These are phyloP conservation scores for Pilaira anomala DNA, from an alignment of 192 early-diverging fungal genomes.

Conservation along the genomic window DNA sequence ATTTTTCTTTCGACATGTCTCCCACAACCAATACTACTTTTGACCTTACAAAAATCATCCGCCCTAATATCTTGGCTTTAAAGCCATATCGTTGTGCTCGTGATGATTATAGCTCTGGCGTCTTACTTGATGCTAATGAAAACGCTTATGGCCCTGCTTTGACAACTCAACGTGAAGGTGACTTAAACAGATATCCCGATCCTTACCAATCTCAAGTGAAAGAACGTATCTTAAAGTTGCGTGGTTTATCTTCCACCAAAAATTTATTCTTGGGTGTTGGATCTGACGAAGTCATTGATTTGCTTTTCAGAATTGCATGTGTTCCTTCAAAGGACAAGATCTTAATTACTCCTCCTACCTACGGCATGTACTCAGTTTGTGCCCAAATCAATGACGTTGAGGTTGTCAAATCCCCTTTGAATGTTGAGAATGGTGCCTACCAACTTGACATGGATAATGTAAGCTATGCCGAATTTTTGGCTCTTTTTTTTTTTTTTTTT, in stretches of 20 bases:
- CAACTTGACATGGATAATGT: conserved; percentile 65
- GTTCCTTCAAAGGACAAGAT: conserved; percentile 88
- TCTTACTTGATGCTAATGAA: conserved; percentile 99
- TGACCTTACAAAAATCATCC: conserved; percentile 59
- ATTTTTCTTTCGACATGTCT: too few species aligned
- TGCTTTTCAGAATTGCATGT: conserved; percentile 86
- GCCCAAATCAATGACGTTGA: conserved; percentile 94
- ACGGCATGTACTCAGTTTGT: conserved; percentile 97
- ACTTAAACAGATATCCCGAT: conserved; percentile 94
- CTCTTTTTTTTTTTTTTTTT: conserved; percentile 16
- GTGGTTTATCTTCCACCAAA: conserved; percentile 62
- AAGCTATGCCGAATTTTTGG: conserved; percentile 1
- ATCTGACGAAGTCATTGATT: conserved; percentile 93
- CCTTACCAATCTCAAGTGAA: conserved; percentile 88
- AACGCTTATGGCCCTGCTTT: conserved; percentile 82
- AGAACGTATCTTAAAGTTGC: conserved; percentile 65
- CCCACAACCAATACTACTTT: conserved; percentile 32
- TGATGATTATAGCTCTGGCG: conserved; percentile 92
- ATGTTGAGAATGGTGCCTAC: conserved; percentile 67
- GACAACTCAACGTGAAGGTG: conserved; percentile 31
- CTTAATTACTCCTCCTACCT: conserved; percentile 94
- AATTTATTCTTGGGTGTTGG: conserved; percentile 96
- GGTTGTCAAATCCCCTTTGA: conserved; percentile 81
- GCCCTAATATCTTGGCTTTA: conserved; percentile 78
- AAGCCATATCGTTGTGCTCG: conserved; percentile 97